Conservation (phyloP, 2,329 filamentous ascomycete species). For the Seiridium unicorne region DNA sequence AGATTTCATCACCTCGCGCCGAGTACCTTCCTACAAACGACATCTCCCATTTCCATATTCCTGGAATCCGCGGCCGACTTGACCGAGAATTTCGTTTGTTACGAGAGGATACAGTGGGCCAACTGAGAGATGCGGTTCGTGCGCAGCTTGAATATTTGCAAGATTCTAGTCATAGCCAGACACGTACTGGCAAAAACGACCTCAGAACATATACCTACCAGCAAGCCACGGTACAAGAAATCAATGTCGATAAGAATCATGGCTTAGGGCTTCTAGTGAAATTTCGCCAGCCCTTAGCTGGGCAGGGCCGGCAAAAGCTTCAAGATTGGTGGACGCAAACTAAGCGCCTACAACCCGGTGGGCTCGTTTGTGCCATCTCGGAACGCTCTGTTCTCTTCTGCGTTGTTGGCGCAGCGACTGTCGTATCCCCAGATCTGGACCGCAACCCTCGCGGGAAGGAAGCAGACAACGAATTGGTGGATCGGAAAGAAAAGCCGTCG, state of each 20-base stretch:
- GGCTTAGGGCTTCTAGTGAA: conserved; percentile 44
- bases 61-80: conserved; percentile 44
- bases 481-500: conserved; percentile 13
- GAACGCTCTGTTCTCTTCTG: conserved; percentile 37
- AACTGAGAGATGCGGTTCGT: conserved; percentile 47
- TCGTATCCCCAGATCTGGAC: conserved; percentile 14
- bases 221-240: conserved; percentile 25
- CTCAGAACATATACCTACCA: conserved; percentile 36
- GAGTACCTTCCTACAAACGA: conserved; percentile 45
- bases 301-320: neutral
- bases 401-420: conserved; percentile 32
- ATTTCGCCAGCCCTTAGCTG: conserved; percentile 41
- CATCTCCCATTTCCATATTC: conserved; percentile 34
- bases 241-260: conserved; percentile 32
- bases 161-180: neutral
- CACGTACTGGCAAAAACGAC: conserved; percentile 15
- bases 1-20: conserved; percentile 38
- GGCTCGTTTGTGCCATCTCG: conserved; percentile 48
- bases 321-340: conserved; percentile 47
- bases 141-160: conserved; percentile 34
- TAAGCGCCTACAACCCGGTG: conserved; percentile 46
- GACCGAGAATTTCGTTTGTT: conserved; percentile 56
- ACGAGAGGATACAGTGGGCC: conserved; percentile 53
- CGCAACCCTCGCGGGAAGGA: neutral
- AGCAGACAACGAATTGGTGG: neutral